Conservation (phyloP, 2,329 filamentous ascomycete genomes). For the Alternaria burnsii region DNA sequence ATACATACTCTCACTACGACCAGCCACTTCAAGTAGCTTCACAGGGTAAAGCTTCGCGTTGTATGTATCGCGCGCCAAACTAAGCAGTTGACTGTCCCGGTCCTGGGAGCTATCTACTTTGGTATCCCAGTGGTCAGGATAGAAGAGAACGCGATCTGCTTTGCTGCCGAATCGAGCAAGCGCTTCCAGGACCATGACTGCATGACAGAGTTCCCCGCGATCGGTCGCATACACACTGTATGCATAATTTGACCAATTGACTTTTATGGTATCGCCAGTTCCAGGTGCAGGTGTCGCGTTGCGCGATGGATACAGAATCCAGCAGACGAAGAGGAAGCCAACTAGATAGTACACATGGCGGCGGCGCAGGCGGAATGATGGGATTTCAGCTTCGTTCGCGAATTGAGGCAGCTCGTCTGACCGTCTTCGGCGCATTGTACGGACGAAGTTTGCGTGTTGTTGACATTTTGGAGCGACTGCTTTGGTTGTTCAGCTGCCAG, state of each 20-base stretch:
- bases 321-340: constrained; percentile 40
- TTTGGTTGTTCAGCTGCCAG: not conserved
- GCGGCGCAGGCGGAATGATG: constrained; percentile 36
- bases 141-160: constrained; percentile 58
- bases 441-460: constrained; percentile 2
- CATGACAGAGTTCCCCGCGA: constrained; percentile 54
- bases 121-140: constrained; percentile 53
- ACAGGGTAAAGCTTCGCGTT: constrained; percentile 61
- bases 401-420: constrained; percentile 49
- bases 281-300: constrained; percentile 6
- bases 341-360: constrained; percentile 40
- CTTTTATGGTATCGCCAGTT: constrained; percentile 14
- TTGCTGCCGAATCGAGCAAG: constrained; percentile 54
- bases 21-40: constrained; percentile 50
- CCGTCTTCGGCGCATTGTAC: constrained; percentile 45
- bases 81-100: constrained; percentile 57
- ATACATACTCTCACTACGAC: constrained; percentile 42
- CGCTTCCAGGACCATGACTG: constrained; percentile 56
- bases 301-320: constrained; percentile 35
- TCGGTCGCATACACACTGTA: constrained; percentile 57
- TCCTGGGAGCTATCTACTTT: constrained; percentile 38
- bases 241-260: constrained; percentile 54
- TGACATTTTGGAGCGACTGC: constrained; percentile 16
- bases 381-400: constrained; percentile 23
- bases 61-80: constrained; percentile 59